phyloP scores from a whole-genome alignment of 1,284 basidiomycete genomes.

The Phylloboletellus chloephorus region DNA sequence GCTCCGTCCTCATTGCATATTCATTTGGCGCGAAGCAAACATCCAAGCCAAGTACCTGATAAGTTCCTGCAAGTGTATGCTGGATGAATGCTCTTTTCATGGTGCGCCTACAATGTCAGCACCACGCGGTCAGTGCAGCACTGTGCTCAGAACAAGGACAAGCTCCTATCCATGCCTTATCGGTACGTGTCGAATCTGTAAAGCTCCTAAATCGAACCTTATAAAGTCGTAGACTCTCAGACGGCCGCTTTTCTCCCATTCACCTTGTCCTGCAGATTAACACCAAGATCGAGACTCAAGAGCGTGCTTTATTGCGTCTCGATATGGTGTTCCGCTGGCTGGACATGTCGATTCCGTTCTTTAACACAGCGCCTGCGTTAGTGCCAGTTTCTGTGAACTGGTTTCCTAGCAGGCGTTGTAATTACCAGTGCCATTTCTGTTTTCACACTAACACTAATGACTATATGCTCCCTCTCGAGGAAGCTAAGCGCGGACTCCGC shows the following conservation, averaged over 20 bases:
- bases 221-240: background rate
- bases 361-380: slow-evolving; percentile 7
- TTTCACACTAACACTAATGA: slow-evolving; percentile 38
- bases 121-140: too few relatives aligned
- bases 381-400: slow-evolving; percentile 24
- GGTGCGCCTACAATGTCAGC: background rate
- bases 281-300: background rate
- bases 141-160: too few relatives aligned
- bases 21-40: background rate
- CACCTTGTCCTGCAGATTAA: background rate
- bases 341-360: slow-evolving; percentile 17
- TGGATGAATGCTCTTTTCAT: background rate
- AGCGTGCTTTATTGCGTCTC: background rate
- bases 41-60: too few relatives aligned
- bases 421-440: slow-evolving; percentile 37
- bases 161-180: too few relatives aligned
- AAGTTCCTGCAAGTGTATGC: too few relatives aligned
- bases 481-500: slow-evolving; percentile 35
- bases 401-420: slow-evolving; percentile 29
- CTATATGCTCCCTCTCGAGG: slow-evolving; percentile 32
- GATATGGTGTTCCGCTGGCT: slow-evolving; percentile 22
- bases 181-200: too few relatives aligned
- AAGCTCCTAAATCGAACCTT: background rate
- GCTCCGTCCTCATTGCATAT: background rate
- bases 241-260: background rate